Evolutionary conservation across 176 grass and related monocot species (phyloP).

Genomic region (Coix lacrymajobi): DNA sequence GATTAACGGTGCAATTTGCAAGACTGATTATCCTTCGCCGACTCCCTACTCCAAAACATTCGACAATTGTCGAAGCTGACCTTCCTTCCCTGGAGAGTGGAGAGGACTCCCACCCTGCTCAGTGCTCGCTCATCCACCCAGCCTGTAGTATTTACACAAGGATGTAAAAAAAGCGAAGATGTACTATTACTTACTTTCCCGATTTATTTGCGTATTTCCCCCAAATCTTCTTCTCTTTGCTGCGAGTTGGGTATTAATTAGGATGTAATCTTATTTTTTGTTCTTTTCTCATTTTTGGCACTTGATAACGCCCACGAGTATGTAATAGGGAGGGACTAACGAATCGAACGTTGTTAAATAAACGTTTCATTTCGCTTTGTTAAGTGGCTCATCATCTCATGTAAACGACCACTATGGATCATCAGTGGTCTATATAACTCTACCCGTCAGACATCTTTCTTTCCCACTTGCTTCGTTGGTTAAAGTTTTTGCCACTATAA

Average conservation of each 20-base stretch:
- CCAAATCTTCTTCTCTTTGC: not conserved
- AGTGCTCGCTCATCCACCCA: not conserved
- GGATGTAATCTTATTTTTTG: slow-evolving; percentile 1
- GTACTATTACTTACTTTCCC: not conserved
- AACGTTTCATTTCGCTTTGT: not conserved
- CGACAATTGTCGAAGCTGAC: slow-evolving; percentile 38
- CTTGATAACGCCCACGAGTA: slow-evolving; percentile 19
- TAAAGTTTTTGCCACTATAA: no score
- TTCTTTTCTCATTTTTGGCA: slow-evolving; percentile 28
- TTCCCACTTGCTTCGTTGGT: no score
- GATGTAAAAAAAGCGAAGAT: slow-evolving; percentile 34
- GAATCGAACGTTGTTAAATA: not conserved
- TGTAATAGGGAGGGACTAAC: slow-evolving; percentile 26
- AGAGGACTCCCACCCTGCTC: not conserved
- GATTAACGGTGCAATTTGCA: slow-evolving; percentile 43
- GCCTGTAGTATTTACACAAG: slow-evolving; percentile 23
- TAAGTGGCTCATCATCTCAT: not conserved
- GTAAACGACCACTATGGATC: not conserved
- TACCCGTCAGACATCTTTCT: no score
- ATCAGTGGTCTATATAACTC: no score
- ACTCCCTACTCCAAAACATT: slow-evolving; percentile 26
- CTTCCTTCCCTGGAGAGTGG: slow-evolving; percentile 5
- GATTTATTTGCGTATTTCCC: not conserved
- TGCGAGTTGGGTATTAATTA: not conserved
- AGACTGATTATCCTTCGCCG: slow-evolving; percentile 15